Conservation (phyloP, 2,329 filamentous ascomycete species). For the Calonectria fujianensis region DNA sequence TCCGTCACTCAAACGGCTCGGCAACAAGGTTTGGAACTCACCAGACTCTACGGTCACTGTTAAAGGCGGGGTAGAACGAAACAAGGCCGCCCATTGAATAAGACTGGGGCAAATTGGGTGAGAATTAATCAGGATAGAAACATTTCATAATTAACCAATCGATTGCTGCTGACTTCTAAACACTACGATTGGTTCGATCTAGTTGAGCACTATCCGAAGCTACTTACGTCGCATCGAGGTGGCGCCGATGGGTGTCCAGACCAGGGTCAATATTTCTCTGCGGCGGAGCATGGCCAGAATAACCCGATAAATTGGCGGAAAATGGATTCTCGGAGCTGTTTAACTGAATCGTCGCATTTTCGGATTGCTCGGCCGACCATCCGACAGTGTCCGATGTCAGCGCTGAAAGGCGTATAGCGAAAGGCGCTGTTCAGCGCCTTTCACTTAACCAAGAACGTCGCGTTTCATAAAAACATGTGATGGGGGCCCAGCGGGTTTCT, state of each 20-base stretch:
- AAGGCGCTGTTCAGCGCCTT: slow-evolving; percentile 22
- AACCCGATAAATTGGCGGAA: neutral
- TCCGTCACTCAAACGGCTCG: too few species aligned
- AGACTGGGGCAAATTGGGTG: neutral
- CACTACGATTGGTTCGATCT: neutral
- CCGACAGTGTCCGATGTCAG: neutral
- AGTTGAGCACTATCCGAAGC: neutral
- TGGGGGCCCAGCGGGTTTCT: neutral
- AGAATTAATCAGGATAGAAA: neutral
- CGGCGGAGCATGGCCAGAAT: neutral
- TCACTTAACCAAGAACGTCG: slow-evolving; percentile 20
- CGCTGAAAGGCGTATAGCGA: slow-evolving; percentile 11
- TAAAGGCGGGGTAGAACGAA: too few species aligned
- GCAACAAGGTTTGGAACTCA: too few species aligned
- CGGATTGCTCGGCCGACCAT: slow-evolving; percentile 17
- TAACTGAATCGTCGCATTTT: neutral
- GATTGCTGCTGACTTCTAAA: neutral
- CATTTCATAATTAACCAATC: neutral
- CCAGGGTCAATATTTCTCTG: neutral
- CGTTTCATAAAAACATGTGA: slow-evolving; percentile 5
- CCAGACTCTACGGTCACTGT: too few species aligned
- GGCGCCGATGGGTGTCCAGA: neutral
- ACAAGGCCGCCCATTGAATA: too few species aligned
- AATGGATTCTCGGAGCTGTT: neutral
- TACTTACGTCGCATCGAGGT: neutral